These are phyloP conservation scores for Xylariaceae sp. DNA, from an alignment of 2,329 filamentous ascomycete species.

Conservation along the genomic window DNA sequence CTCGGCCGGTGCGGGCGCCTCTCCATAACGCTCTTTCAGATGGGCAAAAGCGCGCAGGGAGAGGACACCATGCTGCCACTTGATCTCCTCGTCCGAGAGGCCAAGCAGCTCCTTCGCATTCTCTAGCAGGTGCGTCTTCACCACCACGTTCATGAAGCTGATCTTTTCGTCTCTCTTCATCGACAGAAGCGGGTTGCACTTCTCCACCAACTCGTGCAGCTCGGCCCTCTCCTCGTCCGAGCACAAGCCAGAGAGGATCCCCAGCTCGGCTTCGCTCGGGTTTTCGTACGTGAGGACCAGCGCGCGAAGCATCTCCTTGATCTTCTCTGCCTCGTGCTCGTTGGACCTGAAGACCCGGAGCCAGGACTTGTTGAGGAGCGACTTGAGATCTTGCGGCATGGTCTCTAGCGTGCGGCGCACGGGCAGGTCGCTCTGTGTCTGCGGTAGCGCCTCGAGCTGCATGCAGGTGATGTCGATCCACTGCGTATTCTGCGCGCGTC, in stretches of 20 bases:
- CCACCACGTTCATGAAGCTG: constrained; percentile 31
- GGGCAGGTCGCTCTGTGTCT: constrained; percentile 33
- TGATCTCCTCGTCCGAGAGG: constrained; percentile 34
- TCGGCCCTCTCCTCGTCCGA: constrained; percentile 30
- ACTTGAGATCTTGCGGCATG: constrained; percentile 35
- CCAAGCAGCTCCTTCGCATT: constrained; percentile 32
- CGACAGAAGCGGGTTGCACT: constrained; percentile 34
- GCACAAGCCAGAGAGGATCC: constrained; percentile 33
- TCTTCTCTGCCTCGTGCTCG: constrained; percentile 31
- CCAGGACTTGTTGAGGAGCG: constrained; percentile 36
- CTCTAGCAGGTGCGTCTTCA: constrained; percentile 36
- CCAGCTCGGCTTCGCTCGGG: constrained; percentile 35
- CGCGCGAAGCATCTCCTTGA: constrained; percentile 38
- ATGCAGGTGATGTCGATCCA: constrained; percentile 41
- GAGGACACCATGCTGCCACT: constrained; percentile 38
- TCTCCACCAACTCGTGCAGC: constrained; percentile 32
- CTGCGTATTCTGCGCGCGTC: constrained; percentile 37
- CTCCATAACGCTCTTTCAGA: constrained; percentile 32
- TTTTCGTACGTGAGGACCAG: constrained; percentile 38
- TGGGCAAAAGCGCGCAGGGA: constrained; percentile 35
- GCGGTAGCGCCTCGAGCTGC: constrained; percentile 36
- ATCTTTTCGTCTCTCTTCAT: constrained; percentile 24
- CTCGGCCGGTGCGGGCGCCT: constrained; percentile 14
- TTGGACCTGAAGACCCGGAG: constrained; percentile 32
- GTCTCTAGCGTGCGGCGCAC: constrained; percentile 36